phyloP scores from a whole-genome alignment of 495 filamentous ascomycete species.

The Penicillium malachiteum region DNA sequence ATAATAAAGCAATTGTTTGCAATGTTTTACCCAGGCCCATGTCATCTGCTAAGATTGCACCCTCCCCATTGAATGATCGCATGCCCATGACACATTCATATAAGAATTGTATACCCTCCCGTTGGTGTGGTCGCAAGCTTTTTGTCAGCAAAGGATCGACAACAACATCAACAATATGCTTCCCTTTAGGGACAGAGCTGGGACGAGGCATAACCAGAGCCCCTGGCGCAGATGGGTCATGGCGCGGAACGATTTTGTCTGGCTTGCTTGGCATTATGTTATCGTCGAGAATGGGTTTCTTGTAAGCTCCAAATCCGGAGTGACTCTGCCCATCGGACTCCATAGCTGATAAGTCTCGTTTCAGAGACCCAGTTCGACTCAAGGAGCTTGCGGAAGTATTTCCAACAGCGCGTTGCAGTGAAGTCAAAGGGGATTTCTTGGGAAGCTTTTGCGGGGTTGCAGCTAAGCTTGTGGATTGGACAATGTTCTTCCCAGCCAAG shows the following conservation, averaged over 20 bases:
- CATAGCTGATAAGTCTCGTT: slow-evolving; percentile 12
- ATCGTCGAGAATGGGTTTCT: slow-evolving; percentile 58
- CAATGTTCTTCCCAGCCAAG: slow-evolving; percentile 55
- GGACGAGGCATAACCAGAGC: slow-evolving; percentile 73
- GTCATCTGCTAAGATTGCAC: slow-evolving; percentile 77
- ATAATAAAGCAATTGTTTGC: slow-evolving; percentile 75
- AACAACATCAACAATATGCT: slow-evolving; percentile 75
- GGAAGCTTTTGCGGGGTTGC: slow-evolving; percentile 9
- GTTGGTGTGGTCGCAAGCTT: slow-evolving; percentile 71
- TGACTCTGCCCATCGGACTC: slow-evolving; percentile 21
- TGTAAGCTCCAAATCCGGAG: slow-evolving; percentile 47
- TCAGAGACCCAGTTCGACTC: slow-evolving; percentile 17
- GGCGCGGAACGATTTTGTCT: slow-evolving; percentile 57
- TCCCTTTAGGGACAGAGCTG: slow-evolving; percentile 55
- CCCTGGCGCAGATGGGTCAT: slow-evolving; percentile 59
- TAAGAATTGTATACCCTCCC: slow-evolving; percentile 73
- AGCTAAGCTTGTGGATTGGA: slow-evolving; percentile 29
- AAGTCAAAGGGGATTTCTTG: slow-evolving; percentile 25
- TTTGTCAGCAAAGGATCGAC: slow-evolving; percentile 70
- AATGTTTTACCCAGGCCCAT: slow-evolving; percentile 83
- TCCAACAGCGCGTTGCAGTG: slow-evolving; percentile 14
- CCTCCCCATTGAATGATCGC: slow-evolving; percentile 66
- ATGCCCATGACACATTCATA: slow-evolving; percentile 88
- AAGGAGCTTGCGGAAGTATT: slow-evolving; percentile 2
- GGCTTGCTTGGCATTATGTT: slow-evolving; percentile 47